A percentile compares a stretch with the other conserved stretches of the same genome.
Conservation (phyloP, 2,329 filamentous ascomycete species). For the Beauveria scarabaeidicola region DNA sequence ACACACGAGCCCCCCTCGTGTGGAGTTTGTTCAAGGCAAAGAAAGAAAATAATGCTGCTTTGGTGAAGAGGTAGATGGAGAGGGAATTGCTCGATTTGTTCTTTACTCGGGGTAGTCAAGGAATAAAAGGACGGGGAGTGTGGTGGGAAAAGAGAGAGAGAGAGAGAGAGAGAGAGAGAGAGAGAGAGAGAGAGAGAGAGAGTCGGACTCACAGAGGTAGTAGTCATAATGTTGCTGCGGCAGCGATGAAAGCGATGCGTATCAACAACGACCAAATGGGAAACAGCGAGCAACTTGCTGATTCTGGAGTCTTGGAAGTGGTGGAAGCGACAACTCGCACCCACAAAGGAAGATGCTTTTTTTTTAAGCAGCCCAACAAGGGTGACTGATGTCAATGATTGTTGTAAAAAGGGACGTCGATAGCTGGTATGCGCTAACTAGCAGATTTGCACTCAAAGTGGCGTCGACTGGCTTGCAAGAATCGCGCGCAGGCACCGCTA, state of each 20-base stretch:
- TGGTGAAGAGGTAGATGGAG: background rate
- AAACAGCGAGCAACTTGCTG: background rate
- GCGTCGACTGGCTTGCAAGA: conserved; percentile 11
- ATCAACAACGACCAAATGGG: background rate
- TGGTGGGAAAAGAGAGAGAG: too few relatives aligned
- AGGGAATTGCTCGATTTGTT: background rate
- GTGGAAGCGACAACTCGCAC: background rate
- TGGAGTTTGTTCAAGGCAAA: background rate
- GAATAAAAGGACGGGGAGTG: background rate
- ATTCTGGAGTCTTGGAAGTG: background rate
- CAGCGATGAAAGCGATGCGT: background rate
- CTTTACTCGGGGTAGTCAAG: too few relatives aligned
- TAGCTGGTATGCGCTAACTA: conserved; percentile 2
- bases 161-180: conserved; percentile 13
- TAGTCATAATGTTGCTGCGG: conserved; percentile 24
- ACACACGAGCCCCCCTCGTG: conserved; percentile 7
- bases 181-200: background rate
- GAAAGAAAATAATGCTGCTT: background rate
- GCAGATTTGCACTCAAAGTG: conserved; percentile 2
- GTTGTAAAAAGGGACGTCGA: background rate
- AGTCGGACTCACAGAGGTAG: conserved; percentile 28
- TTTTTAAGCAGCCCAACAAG: background rate
- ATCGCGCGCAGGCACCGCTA: background rate
- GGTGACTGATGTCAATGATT: background rate
- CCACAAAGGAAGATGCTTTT: background rate